Conservation (phyloP, 345 rosid species). For the Brassica rapa region DNA sequence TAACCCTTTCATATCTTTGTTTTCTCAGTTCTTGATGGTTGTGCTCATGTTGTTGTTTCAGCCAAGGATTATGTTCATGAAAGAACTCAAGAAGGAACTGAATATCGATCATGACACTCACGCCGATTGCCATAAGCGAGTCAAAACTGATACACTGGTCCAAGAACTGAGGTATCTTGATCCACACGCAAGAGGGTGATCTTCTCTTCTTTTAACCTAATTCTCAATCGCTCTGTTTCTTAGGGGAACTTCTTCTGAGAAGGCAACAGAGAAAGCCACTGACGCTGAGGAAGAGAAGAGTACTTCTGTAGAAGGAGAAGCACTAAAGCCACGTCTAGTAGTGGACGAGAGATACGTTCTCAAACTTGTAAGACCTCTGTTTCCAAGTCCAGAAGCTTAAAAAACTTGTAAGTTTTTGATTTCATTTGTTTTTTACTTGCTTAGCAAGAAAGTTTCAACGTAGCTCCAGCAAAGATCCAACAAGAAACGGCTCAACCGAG, state of each 20-base stretch:
- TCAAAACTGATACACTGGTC: conserved; percentile 5
- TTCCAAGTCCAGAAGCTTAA: conserved; percentile 9
- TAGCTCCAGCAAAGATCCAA: conserved; percentile 16
- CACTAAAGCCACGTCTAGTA: not conserved
- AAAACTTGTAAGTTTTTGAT: not conserved
- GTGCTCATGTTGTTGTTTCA: conserved; percentile 22
- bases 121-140: not conserved
- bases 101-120: not conserved
- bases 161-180: conserved; percentile 4
- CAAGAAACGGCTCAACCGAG: not conserved
- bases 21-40: not conserved
- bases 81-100: conserved; percentile 15
- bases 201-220: not conserved
- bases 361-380: conserved; percentile 22
- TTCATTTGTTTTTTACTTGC: conserved; percentile 8
- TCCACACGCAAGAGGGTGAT: not conserved
- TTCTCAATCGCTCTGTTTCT: not conserved
- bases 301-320: not conserved
- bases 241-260: not conserved
- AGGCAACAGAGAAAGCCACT: not conserved
- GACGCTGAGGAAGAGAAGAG: not conserved
- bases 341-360: not conserved
- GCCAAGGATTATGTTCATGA: not conserved
- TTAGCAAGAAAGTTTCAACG: conserved; percentile 15
- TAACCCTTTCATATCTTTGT: conserved; percentile 6